Evolutionary conservation across 176 grass and related monocot genomes (phyloP), one percentile per base, ranked within the genome.

Genomic region (Avena eriantha): DNA sequence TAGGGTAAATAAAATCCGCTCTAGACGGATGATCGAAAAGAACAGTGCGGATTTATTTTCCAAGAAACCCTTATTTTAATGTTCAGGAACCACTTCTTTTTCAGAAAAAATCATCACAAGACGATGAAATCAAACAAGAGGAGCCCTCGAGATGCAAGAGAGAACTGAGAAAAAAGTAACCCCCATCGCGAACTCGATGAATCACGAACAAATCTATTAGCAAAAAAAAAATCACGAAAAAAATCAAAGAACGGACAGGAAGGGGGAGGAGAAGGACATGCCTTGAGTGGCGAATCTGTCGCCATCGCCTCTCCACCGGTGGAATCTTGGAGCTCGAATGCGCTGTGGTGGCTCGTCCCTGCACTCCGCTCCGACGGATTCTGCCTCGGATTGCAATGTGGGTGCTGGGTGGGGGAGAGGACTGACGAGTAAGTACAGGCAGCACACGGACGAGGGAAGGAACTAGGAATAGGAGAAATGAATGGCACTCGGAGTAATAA

Each of bases 301-400:
- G 80, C 76, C 89, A 87, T 91, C 26, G 56, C 47, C 64, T 33
- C 61, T n/a, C n/a, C 55, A 13, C 4, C 7, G n/a, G 31, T 18
- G 88, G 60, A 86, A 5, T 7, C 19, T 21, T 59, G 22, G 45
- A 54, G 76, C 1, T 85, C 47, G 69, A 69, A 54, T 15, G 34
- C 18, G 4, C 63, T 66, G 63, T 13, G 31, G 61, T 16, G 24
- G 13, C 63, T 66, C 63, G 13, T 33, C 63, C 63, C 26, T 7
- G 63, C 63, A 24, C 63, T 66, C 63, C 63, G 63, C 26, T 66
- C 63, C 60, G 23, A 64, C 15, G 63, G 63, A 66, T 33, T 66
- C 63, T 6, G 65, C 31, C 73, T 76, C 64, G 6, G 17, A 18
- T 34, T 1, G 22, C 26, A 86, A 56, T 19, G 23, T 23, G 39